Evolutionary conservation across 192 early-diverging fungal genomes (phyloP), one percentile per base, ranked within the genome.

Genomic region (Jimgerdemannia lactiflua): DNA sequence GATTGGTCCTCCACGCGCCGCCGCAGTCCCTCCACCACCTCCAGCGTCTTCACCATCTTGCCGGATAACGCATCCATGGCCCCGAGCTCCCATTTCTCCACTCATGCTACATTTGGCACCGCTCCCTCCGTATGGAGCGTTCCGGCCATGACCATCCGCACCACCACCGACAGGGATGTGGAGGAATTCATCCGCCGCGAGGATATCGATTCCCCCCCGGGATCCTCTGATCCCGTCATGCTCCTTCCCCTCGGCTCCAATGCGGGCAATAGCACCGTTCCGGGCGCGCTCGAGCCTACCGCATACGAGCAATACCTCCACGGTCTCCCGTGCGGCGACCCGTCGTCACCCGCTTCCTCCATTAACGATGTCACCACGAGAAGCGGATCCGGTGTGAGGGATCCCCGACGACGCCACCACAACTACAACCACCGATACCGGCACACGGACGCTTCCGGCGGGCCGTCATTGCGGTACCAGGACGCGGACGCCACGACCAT

Each of bases 21-120:
- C 14, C 49, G 49, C 49, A 59, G 49, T 14, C 49, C 49, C 49
- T 59, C 49, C 49, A 59, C 49, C 49, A 59, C 49, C 49, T 59
- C 49, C 8, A 59, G 49, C 14, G 8, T 59, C 49, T 0, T 59
- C 49, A 59, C 49, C 49, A 59, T 59, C 49, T 59, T 59, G 0
- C 49, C 49, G 49, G 49, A 59, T 59, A 59, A 59, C 14, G 49
- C 49, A 10, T 59, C 49, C 6, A 59, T 59, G 49, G 49, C 49
- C 49, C 49, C 49, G 6, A 59, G 49, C 49, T 68, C 67, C 67
- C 67, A 68, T 2, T 68, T 68, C 67, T 68, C 67, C 29, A 68
- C 67, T 19, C 67, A 68, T 18, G 67, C 67, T 41, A 68, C 67
- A 7, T 68, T 68, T 41, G 67, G 67, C 19, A 68, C 29, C 8